These are phyloP conservation scores for Lactifluus pinguis DNA, from an alignment of 768 basidiomycete species.

Conservation along the genomic window DNA sequence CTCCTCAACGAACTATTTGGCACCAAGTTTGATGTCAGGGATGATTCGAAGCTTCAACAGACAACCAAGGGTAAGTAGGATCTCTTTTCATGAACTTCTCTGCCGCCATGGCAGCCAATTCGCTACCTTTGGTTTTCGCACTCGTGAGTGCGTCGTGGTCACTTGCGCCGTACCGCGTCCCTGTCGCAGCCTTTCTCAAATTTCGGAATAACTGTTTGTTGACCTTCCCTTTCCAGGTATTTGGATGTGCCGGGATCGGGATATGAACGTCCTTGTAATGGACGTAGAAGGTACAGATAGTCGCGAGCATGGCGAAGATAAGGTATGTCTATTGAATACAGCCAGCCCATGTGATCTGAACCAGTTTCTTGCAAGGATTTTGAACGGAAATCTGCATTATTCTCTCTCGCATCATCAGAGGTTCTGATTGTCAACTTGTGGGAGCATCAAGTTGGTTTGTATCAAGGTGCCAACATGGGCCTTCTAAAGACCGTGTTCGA, in stretches of 20 bases:
- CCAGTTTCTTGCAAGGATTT: conserved; percentile 56
- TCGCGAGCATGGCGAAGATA: conserved; percentile 96
- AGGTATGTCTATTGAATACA: conserved; percentile 38
- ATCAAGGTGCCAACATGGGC: conserved; percentile 99
- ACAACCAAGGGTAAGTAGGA: conserved; percentile 80
- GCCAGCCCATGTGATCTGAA: background rate
- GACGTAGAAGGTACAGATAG: conserved; percentile 99
- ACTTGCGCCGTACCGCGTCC: background rate
- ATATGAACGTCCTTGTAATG: conserved; percentile 92
- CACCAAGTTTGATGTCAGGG: conserved; percentile 97
- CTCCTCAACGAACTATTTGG: conserved; percentile 92
- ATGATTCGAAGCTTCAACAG: conserved; percentile 86
- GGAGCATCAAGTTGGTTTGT: conserved; percentile 98
- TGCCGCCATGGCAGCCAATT: no score
- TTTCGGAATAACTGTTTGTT: background rate
- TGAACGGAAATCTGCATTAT: conserved; percentile 95
- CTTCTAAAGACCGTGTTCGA: conserved; percentile 98
- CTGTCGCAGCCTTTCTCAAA: background rate
- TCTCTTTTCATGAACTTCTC: no score
- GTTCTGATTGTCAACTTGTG: conserved; percentile 93
- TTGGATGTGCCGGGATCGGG: conserved; percentile 93
- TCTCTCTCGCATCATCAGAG: conserved; percentile 94
- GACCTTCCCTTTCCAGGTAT: conserved; percentile 52
- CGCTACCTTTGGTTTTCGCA: no score
- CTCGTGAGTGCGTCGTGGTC: background rate